Evolutionary conservation across 768 basidiomycete genomes (phyloP).

Genomic region (Hygrophoropsis aurantiaca): DNA sequence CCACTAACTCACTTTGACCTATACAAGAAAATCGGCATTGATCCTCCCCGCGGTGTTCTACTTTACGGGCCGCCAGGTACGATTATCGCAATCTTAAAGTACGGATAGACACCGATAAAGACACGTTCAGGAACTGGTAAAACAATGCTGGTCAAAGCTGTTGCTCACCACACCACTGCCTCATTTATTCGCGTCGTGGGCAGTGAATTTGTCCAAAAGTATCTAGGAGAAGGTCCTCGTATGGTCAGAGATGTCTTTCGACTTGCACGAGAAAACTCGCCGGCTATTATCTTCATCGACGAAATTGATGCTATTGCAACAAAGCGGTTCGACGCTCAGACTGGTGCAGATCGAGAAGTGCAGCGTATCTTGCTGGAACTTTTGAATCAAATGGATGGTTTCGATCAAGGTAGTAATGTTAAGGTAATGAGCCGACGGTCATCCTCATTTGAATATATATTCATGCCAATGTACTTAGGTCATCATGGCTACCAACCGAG

Average conservation of each 20-base stretch:
- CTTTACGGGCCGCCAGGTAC: slow-evolving; percentile 95
- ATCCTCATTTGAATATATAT: background rate
- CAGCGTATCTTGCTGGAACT: slow-evolving; percentile 97
- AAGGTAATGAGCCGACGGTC: slow-evolving; percentile 58
- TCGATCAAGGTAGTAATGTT: slow-evolving; percentile 97
- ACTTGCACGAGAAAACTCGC: slow-evolving; percentile 94
- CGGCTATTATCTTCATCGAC: slow-evolving; percentile 99
- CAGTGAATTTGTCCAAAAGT: slow-evolving; percentile 99
- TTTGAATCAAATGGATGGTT: slow-evolving; percentile 99
- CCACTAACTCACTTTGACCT: slow-evolving; percentile 96
- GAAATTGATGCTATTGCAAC: slow-evolving; percentile 99
- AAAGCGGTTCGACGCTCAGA: slow-evolving; percentile 99
- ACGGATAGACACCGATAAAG: slow-evolving; percentile 4
- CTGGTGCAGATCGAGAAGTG: slow-evolving; percentile 97
- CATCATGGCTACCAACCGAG: slow-evolving; percentile 99
- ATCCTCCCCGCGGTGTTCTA: slow-evolving; percentile 95
- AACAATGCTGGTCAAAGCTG: slow-evolving; percentile 99
- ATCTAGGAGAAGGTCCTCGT: slow-evolving; percentile 97
- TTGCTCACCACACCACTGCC: slow-evolving; percentile 96
- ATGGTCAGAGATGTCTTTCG: slow-evolving; percentile 99
- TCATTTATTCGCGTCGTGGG: slow-evolving; percentile 98
- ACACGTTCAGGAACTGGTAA: slow-evolving; percentile 85
- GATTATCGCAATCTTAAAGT: slow-evolving; percentile 11
- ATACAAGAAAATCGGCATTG: slow-evolving; percentile 99
- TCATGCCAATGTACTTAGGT: slow-evolving; percentile 52